Base-by-base conservation (phyloP, 768 basidiomycete genomes). In the Lentinula raphanica region DNA sequence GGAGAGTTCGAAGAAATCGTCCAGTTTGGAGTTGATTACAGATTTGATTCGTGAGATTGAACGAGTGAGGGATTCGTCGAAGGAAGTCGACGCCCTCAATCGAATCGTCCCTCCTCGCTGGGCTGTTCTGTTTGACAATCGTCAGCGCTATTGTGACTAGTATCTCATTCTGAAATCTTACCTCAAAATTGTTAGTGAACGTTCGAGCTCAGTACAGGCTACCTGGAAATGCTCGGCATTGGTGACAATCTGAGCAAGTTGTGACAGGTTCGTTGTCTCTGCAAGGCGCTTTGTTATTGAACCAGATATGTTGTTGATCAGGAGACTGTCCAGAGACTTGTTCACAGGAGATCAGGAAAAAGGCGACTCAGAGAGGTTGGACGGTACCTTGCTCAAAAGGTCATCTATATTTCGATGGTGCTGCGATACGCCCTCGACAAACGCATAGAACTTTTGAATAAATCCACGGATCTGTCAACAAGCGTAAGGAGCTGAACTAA, bases 361-460 rank as follows among this genome's bases (percentile, higher is more conserved):
- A 49, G 29, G 31, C 29, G n/a, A 36, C 36, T 28, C 21, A 28
- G 25, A 49, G 13, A 8, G 17, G 21, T 55, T 19, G 39, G 15
- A 27, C 38, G 67, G 58, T 65, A 94, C 96, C 79, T 88, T 94
- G 73, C 87, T 88, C 51, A 99, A 71, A 8, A 98, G 78, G 55
- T 94, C 93, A 65, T 98, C 95, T 31, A 95, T 91, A 67, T 95
- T 90, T 42, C 88, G 82, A 69, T 94, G 90, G 58, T 93, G 90
- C 67, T 95, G 92, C 2, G 90, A 86, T 5, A 97, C 90, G 8
- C 96, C 96, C 64, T 99, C 97, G 0, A 95, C 86, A 70, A 98
- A 99, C 23, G 92, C 87, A 68, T 98, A 96, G 74, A 97, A 98
- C 64, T 92, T 93, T 64, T 94, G 90, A 38, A 97, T 90, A 66